Conservation (phyloP, 1,284 basidiomycete genomes). For the Singerocomus inundabilis region DNA sequence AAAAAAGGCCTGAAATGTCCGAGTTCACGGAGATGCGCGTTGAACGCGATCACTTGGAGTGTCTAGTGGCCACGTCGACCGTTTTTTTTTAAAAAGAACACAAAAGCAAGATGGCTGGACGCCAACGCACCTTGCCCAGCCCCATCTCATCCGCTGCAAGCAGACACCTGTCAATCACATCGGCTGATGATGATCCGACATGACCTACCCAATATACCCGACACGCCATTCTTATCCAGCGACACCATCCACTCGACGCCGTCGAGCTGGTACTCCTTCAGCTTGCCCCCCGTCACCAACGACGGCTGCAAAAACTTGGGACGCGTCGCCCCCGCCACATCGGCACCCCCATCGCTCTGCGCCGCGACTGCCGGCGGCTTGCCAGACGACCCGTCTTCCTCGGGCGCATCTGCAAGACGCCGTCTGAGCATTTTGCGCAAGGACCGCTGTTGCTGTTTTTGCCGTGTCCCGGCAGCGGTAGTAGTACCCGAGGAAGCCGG, state of each 20-base stretch:
- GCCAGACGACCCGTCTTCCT: constrained; percentile 25
- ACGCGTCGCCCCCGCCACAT: constrained; percentile 14
- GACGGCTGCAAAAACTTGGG: constrained; percentile 67
- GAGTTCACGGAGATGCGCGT: constrained; percentile 82
- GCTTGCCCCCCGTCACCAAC: constrained; percentile 78
- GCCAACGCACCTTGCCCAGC: constrained; percentile 67
- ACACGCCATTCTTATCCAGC: constrained; percentile 91
- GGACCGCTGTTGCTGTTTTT: too few species aligned
- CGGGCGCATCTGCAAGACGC: constrained; percentile 33
- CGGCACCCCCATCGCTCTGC: constrained; percentile 29
- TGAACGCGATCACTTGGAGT: constrained; percentile 90
- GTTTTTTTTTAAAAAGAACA: too few species aligned
- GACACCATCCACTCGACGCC: constrained; percentile 97
- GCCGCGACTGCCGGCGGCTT: constrained; percentile 14
- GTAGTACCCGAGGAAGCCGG: constrained; percentile 11
- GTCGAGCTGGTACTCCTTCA: constrained; percentile 92
- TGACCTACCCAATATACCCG: constrained; percentile 81
- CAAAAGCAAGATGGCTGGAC: not conserved
- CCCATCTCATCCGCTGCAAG: constrained; percentile 96
- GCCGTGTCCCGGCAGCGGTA: constrained; percentile 6
- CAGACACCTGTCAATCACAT: not conserved
- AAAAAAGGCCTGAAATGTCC: constrained; percentile 80
- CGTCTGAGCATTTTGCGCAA: constrained; percentile 36
- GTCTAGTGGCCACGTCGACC: constrained; percentile 51
- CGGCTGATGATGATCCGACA: not conserved